A percentile compares a stretch with the other conserved stretches of the same genome.
phyloP scores from a whole-genome alignment of 1,139 yeast species.

The Candida glucosophila region DNA sequence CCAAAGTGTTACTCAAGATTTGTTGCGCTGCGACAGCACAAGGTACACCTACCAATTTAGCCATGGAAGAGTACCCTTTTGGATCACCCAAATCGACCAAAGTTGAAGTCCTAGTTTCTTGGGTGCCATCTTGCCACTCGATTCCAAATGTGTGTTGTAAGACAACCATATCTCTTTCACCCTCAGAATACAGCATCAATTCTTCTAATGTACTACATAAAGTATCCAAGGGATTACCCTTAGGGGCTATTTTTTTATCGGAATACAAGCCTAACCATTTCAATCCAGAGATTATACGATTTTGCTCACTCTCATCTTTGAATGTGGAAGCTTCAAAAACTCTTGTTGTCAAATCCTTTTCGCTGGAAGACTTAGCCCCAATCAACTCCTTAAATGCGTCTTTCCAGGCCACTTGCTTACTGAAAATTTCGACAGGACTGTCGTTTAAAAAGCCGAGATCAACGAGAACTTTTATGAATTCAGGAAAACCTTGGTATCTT shows the following conservation, averaged over 20 bases:
- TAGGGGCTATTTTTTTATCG: slow-evolving; percentile 66
- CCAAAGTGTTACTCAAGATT: slow-evolving; percentile 74
- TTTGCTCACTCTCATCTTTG: slow-evolving; percentile 74
- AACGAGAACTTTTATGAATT: slow-evolving; percentile 88
- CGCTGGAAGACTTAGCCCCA: slow-evolving; percentile 63
- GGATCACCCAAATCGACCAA: slow-evolving; percentile 90
- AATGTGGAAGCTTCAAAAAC: slow-evolving; percentile 74
- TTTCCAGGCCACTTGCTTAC: slow-evolving; percentile 68
- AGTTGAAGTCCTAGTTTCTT: slow-evolving; percentile 90
- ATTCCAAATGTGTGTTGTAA: slow-evolving; percentile 97
- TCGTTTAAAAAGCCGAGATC: slow-evolving; percentile 91
- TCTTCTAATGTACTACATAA: slow-evolving; percentile 93
- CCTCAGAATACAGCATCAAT: slow-evolving; percentile 91
- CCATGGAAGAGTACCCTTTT: slow-evolving; percentile 96
- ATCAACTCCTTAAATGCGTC: slow-evolving; percentile 73
- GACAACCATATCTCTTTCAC: slow-evolving; percentile 91
- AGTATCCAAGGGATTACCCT: slow-evolving; percentile 92
- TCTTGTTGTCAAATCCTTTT: slow-evolving; percentile 65
- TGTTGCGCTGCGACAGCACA: slow-evolving; percentile 93
- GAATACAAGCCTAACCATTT: slow-evolving; percentile 93
- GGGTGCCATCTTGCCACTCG: slow-evolving; percentile 89
- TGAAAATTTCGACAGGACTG: slow-evolving; percentile 51
- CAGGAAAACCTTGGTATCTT: slow-evolving; percentile 98
- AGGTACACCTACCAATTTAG: slow-evolving; percentile 96
- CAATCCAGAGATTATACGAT: slow-evolving; percentile 80